A percentile compares a stretch with the other conserved stretches of the same genome.
phyloP scores from a whole-genome alignment of 2,329 filamentous ascomycete genomes.

The Nannizzia gypsea region DNA sequence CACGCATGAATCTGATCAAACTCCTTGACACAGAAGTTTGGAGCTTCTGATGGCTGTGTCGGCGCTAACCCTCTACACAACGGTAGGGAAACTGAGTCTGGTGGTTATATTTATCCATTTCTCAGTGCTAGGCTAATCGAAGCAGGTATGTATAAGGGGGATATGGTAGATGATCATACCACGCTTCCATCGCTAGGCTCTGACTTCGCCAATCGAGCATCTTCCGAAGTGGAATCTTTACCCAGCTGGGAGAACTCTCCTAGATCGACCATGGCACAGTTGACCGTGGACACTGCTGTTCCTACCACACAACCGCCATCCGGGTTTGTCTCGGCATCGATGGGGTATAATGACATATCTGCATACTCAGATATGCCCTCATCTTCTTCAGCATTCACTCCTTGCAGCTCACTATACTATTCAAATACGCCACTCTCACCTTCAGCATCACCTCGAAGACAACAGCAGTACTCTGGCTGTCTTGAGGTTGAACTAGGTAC shows the following conservation, averaged over 20 bases:
- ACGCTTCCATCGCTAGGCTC: neutral
- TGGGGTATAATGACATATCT: slow-evolving; percentile 54
- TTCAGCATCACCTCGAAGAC: slow-evolving; percentile 31
- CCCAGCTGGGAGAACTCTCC: slow-evolving; percentile 8
- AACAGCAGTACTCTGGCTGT: slow-evolving; percentile 1
- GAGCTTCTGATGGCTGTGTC: slow-evolving; percentile 4
- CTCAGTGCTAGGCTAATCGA: neutral
- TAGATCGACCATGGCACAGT: slow-evolving; percentile 7
- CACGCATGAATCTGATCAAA: slow-evolving; percentile 6
- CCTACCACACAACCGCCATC: slow-evolving; percentile 56
- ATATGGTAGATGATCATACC: neutral
- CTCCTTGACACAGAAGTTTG: slow-evolving; percentile 9
- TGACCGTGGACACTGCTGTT: slow-evolving; percentile 13
- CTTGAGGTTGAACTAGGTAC: neutral
- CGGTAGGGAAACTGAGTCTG: neutral
- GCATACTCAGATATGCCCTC: slow-evolving; percentile 61
- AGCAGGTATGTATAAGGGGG: neutral
- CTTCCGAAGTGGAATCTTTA: slow-evolving; percentile 6
- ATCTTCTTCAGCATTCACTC: slow-evolving; percentile 44
- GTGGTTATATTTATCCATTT: neutral
- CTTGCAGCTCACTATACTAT: slow-evolving; percentile 54
- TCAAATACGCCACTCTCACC: slow-evolving; percentile 61
- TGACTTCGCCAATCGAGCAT: neutral
- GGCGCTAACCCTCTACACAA: neutral
- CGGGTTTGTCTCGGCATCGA: slow-evolving; percentile 54